Conservation (phyloP, 441 rosid genomes). For the Oxalis stricta region DNA sequence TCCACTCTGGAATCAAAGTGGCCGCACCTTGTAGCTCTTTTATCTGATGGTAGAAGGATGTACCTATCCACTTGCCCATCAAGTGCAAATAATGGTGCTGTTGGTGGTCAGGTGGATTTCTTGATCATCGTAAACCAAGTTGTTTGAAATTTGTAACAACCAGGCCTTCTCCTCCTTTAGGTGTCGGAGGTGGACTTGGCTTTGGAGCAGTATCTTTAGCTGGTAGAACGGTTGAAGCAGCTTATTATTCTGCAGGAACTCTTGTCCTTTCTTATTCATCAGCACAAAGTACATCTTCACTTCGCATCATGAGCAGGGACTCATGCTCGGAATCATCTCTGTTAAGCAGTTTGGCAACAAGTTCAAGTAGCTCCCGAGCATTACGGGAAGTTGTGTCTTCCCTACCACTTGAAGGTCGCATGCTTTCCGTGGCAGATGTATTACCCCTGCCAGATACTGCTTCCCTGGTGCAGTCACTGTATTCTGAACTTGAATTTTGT, state of each 20-base stretch:
- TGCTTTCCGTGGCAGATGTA: slow-evolving; percentile 95
- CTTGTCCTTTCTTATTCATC: slow-evolving; percentile 91
- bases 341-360: slow-evolving; percentile 44
- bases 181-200: slow-evolving; percentile 75
- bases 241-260: slow-evolving; percentile 73
- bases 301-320: slow-evolving; percentile 73
- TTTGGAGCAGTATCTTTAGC: slow-evolving; percentile 72
- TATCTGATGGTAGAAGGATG: slow-evolving; percentile 97
- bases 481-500: slow-evolving; percentile 73
- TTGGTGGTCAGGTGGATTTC: slow-evolving; percentile 62
- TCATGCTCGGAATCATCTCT: slow-evolving; percentile 58
- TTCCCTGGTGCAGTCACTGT: slow-evolving; percentile 57
- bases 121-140: slow-evolving; percentile 42
- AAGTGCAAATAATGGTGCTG: slow-evolving; percentile 42
- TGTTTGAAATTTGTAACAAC: slow-evolving; percentile 86
- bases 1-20: slow-evolving; percentile 83
- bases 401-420: slow-evolving; percentile 87
- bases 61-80: slow-evolving; percentile 75
- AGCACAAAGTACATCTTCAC: slow-evolving; percentile 77
- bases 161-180: slow-evolving; percentile 90
- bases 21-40: slow-evolving; percentile 76
- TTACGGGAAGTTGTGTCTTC: slow-evolving; percentile 74
- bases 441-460: slow-evolving; percentile 74
- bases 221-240: slow-evolving; percentile 74
- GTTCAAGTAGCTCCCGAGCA: slow-evolving; percentile 66